A percentile compares a stretch with the other conserved stretches of the same genome.
phyloP scores from a whole-genome alignment of 1,284 basidiomycete species.

The Naganishia sp. region DNA sequence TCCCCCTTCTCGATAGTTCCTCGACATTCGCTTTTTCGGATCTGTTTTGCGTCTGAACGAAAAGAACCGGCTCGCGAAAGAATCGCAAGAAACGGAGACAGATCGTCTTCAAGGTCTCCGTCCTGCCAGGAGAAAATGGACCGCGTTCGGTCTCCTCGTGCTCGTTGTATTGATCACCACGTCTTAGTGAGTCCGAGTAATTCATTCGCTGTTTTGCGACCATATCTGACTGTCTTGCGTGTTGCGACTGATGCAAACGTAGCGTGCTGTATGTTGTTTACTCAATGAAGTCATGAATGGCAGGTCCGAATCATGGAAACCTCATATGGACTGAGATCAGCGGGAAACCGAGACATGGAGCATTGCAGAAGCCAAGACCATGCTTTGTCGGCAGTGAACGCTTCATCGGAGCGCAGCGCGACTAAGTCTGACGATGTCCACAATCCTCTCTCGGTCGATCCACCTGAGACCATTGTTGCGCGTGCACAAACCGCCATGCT shows the following conservation, averaged over 20 bases:
- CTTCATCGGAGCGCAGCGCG: no score
- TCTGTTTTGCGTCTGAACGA: conserved; percentile 40
- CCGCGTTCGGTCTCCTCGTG: conserved; percentile 42
- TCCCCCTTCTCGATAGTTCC: conserved; percentile 31
- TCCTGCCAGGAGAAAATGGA: conserved; percentile 35
- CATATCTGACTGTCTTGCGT: not conserved
- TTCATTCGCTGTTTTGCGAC: not conserved
- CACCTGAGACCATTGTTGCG: no score
- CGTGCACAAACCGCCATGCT: no score
- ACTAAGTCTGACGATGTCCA: no score
- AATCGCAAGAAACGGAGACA: conserved; percentile 35
- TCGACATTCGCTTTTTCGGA: conserved; percentile 41
- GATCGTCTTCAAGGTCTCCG: conserved; percentile 34
- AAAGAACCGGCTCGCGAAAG: conserved; percentile 20
- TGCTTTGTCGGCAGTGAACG: no score
- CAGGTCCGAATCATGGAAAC: no score
- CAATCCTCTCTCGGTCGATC: no score
- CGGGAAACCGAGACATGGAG: no score
- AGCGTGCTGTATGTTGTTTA: conserved; percentile 42
- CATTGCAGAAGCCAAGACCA: no score
- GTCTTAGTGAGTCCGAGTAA: not conserved
- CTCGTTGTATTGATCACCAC: conserved; percentile 30
- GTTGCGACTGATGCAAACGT: not conserved
- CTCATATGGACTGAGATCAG: no score
- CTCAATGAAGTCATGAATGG: conserved; percentile 33